These are phyloP conservation scores for Scheffersomyces ergatensis DNA, from an alignment of 805 yeast species.

Conservation along the genomic window DNA sequence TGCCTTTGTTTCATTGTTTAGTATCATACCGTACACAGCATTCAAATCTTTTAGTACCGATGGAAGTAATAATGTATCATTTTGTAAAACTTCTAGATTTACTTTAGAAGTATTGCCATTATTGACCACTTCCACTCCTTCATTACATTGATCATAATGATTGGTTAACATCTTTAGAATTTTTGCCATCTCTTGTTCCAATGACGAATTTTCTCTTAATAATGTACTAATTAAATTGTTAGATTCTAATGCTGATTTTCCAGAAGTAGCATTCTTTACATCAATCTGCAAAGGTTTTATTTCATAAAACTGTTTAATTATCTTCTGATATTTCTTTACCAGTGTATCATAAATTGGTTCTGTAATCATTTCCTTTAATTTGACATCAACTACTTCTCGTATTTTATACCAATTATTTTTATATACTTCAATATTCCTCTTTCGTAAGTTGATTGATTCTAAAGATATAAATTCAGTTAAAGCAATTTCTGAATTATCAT, in stretches of 20 bases:
- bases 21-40: constrained; percentile 32
- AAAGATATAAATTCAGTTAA: constrained; percentile 33
- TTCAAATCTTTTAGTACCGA: constrained; percentile 51
- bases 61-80: constrained; percentile 56
- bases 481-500: constrained; percentile 1
- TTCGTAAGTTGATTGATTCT: constrained; percentile 26
- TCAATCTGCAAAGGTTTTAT: constrained; percentile 15
- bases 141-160: constrained; percentile 77
- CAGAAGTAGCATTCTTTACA: constrained; percentile 8
- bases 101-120: constrained; percentile 10
- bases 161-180: constrained; percentile 69
- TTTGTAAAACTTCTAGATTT: constrained; percentile 46
- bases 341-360: constrained; percentile 12
- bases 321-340: constrained; percentile 10
- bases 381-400: constrained; percentile 12
- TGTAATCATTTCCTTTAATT: constrained; percentile 13
- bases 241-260: constrained; percentile 9
- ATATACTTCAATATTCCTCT: constrained; percentile 24
- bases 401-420: constrained; percentile 21
- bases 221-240: constrained; percentile 18
- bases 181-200: constrained; percentile 70
- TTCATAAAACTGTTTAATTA: constrained; percentile 16
- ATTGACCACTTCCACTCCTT: constrained; percentile 38
- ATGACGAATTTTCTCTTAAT: constrained; percentile 40
- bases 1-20: constrained; percentile 32